Evolutionary conservation across 192 early-diverging fungal species (phyloP).

Genomic region (Backusella morwellensis): DNA sequence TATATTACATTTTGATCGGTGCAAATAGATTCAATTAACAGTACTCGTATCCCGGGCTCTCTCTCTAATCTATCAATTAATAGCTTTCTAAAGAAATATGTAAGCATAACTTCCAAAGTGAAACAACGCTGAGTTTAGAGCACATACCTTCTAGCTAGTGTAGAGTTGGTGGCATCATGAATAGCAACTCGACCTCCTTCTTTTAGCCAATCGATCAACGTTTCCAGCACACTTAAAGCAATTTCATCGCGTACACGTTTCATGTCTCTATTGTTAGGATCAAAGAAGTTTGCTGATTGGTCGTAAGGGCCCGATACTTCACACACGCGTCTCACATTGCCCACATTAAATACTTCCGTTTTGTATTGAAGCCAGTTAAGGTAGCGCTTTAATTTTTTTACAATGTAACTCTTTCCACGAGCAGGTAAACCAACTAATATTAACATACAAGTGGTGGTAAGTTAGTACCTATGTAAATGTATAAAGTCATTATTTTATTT

Average conservation of each 20-base stretch:
- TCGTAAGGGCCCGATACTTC: constrained; percentile 36
- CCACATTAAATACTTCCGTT: constrained; percentile 92
- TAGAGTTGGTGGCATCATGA: constrained; percentile 97
- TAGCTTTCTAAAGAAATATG: constrained; percentile 33
- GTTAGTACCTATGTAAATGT: background rate
- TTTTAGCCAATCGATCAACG: constrained; percentile 87
- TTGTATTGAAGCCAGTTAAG: constrained; percentile 78
- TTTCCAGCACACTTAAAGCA: constrained; percentile 89
- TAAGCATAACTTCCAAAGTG: no score
- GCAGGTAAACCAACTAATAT: constrained; percentile 86
- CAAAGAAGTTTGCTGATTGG: constrained; percentile 90
- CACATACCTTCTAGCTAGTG: constrained; percentile 66
- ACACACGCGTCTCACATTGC: constrained; percentile 79
- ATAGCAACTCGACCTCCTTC: constrained; percentile 88
- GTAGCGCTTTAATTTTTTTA: constrained; percentile 93
- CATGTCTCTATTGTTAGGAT: constrained; percentile 80
- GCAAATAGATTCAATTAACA: constrained; percentile 88
- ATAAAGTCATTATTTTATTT: background rate
- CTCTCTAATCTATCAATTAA: constrained; percentile 61
- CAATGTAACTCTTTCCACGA: constrained; percentile 93
- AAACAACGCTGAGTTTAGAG: background rate
- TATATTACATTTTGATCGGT: constrained; percentile 55
- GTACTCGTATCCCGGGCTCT: constrained; percentile 63
- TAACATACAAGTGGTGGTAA: background rate
- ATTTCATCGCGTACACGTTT: constrained; percentile 79